Conservation (phyloP, 2,329 filamentous ascomycete species). For the Aurifilum marmelostoma region DNA sequence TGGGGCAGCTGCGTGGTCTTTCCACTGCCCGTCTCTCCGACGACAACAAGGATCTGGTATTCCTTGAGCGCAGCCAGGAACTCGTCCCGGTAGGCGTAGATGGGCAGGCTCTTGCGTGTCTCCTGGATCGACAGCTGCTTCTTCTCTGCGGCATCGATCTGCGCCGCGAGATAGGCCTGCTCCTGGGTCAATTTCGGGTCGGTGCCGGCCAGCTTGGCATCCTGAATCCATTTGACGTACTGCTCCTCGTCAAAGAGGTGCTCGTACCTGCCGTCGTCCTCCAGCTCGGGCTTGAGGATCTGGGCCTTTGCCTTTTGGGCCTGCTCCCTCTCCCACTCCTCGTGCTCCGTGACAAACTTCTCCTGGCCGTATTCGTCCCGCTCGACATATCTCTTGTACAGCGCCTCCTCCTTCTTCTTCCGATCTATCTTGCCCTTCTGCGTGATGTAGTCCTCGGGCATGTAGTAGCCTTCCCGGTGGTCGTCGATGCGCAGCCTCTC, state of each 20-base stretch:
- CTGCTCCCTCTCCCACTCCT: slow-evolving; percentile 95
- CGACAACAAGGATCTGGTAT: slow-evolving; percentile 86
- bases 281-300: slow-evolving; percentile 72
- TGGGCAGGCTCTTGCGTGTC: slow-evolving; percentile 85
- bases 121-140: slow-evolving; percentile 89
- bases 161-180: slow-evolving; percentile 75
- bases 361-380: slow-evolving; percentile 86
- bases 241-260: slow-evolving; percentile 91
- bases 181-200: slow-evolving; percentile 77
- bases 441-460: slow-evolving; percentile 94
- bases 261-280: slow-evolving; percentile 83
- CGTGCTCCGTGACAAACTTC: slow-evolving; percentile 88
- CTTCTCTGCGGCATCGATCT: slow-evolving; percentile 86
- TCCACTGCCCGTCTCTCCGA: slow-evolving; percentile 91
- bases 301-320: slow-evolving; percentile 85
- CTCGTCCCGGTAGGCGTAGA: slow-evolving; percentile 84
- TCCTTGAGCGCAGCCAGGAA: slow-evolving; percentile 85
- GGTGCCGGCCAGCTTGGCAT: slow-evolving; percentile 66
- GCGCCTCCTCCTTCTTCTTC: slow-evolving; percentile 83
- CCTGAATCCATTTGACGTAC: slow-evolving; percentile 72
- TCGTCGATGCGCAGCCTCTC: slow-evolving; percentile 88
- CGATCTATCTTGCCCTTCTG: slow-evolving; percentile 88
- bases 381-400: slow-evolving; percentile 91
- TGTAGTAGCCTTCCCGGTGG: slow-evolving; percentile 85
- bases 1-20: slow-evolving; percentile 97